Conservation (phyloP, 75 land plant genomes). For the Larix kaempferi region DNA sequence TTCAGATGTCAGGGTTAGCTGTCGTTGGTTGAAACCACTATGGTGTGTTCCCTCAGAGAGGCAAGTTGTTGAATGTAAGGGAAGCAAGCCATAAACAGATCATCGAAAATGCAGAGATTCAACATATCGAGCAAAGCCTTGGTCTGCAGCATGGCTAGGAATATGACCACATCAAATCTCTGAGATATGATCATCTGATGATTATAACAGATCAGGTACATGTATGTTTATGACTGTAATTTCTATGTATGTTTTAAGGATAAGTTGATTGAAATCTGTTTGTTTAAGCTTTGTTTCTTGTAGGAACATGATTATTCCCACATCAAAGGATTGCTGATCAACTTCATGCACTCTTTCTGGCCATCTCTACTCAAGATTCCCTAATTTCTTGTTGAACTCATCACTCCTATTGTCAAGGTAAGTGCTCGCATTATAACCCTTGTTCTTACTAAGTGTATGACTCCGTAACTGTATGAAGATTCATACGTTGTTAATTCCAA, state of each 20-base stretch:
- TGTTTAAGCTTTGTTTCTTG: background rate
- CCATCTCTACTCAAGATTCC: slow-evolving; percentile 90
- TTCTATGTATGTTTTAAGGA: background rate
- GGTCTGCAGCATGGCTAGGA: slow-evolving; percentile 87
- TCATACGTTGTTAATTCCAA: background rate
- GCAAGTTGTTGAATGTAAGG: slow-evolving; percentile 91
- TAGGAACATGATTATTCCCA: slow-evolving; percentile 99
- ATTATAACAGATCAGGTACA: slow-evolving; percentile 98
- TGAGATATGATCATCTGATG: slow-evolving; percentile 98
- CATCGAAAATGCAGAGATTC: slow-evolving; percentile 83
- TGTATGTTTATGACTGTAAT: background rate
- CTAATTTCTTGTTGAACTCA: slow-evolving; percentile 86
- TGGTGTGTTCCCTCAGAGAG: slow-evolving; percentile 91
- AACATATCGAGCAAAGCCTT: slow-evolving; percentile 75
- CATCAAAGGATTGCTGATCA: slow-evolving; percentile 90
- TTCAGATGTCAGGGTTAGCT: slow-evolving; percentile 87
- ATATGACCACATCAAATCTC: slow-evolving; percentile 44
- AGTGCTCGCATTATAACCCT: background rate
- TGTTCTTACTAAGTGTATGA: no score
- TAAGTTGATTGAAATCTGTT: background rate
- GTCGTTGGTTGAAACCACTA: slow-evolving; percentile 89
- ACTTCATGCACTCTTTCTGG: slow-evolving; percentile 96
- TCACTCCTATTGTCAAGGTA: slow-evolving; percentile 98
- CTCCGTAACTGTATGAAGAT: background rate
- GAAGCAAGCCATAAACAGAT: slow-evolving; percentile 84